Evolutionary conservation across 2,329 filamentous ascomycete species (phyloP).

Genomic region (Tolypocladium tundrense): DNA sequence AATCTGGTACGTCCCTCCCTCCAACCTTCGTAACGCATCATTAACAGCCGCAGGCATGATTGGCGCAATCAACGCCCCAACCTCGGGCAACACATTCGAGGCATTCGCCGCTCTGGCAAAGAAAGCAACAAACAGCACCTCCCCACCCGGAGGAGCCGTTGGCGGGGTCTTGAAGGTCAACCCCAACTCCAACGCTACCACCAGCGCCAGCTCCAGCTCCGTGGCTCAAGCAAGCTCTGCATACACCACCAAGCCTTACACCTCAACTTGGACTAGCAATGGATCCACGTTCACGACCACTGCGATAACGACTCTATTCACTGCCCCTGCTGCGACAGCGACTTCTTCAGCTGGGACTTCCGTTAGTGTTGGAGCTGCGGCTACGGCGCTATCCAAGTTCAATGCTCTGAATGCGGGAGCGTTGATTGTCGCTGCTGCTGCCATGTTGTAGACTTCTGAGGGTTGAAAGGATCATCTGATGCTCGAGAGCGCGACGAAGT

Average conservation of each 20-base stretch:
- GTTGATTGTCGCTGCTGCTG: not conserved
- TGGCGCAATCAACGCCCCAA: not conserved
- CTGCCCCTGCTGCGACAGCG: not conserved
- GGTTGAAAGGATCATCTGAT: not conserved
- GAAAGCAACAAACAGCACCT: not conserved
- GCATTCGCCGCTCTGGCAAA: not conserved
- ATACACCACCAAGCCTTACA: not conserved
- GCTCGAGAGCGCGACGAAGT: not conserved
- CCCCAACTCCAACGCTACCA: not conserved
- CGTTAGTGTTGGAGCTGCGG: not conserved
- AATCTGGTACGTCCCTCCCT: conserved; percentile 35
- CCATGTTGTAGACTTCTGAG: not conserved
- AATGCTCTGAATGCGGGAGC: not conserved
- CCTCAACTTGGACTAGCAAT: not conserved
- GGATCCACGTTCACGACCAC: not conserved
- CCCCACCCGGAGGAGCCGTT: not conserved
- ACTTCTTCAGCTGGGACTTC: not conserved
- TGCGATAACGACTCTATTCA: not conserved
- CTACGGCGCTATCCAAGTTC: not conserved
- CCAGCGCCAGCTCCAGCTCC: not conserved
- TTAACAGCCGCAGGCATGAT: not conserved
- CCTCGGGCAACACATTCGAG: conserved; percentile 27
- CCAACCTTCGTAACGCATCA: too few species aligned
- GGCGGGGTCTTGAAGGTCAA: not conserved
- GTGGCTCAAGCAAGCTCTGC: not conserved